phyloP scores from a whole-genome alignment of 163 green algal genomes.

The Prototheca cutis region DNA sequence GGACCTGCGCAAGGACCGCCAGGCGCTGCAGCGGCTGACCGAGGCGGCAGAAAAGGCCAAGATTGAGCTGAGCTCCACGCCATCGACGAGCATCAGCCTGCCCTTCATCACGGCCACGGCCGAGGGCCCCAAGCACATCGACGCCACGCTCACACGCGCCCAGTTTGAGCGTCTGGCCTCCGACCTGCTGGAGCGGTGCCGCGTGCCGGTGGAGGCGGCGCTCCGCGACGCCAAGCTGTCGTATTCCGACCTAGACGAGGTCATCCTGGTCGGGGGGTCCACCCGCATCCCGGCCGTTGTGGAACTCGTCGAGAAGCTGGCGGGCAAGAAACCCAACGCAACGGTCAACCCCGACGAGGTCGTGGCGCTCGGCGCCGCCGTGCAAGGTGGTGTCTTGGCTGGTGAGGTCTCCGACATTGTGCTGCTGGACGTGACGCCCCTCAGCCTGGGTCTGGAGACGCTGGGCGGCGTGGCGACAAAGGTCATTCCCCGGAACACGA shows the following conservation, averaged over 20 bases:
- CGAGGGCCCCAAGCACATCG: constrained; percentile 99
- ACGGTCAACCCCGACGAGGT: constrained; percentile 99
- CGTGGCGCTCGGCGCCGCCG: constrained; percentile 91
- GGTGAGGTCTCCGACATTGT: constrained; percentile 80
- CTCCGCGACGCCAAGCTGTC: constrained; percentile 61
- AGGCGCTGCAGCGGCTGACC: constrained; percentile 81
- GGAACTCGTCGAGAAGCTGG: constrained; percentile 83
- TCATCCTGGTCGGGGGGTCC: constrained; percentile 97
- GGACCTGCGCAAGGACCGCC: constrained; percentile 82
- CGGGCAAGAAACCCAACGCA: constrained; percentile 89
- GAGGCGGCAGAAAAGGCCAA: constrained; percentile 99
- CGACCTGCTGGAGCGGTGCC: constrained; percentile 87
- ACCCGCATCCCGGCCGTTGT: constrained; percentile 95
- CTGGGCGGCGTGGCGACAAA: constrained; percentile 97
- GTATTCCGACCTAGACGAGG: constrained; percentile 75
- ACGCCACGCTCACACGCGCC: constrained; percentile 69
- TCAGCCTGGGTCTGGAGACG: constrained; percentile 95
- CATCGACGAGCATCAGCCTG: constrained; percentile 85
- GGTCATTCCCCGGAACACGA: constrained; percentile 97
- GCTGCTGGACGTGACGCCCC: constrained; percentile 94
- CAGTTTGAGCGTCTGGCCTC: constrained; percentile 96
- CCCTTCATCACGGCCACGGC: constrained; percentile 99
- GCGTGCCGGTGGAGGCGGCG: constrained; percentile 78
- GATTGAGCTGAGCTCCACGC: constrained; percentile 87
- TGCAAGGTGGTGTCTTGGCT: constrained; percentile 83